Percentiles rank a stretch among this genome's conserved stretches.
phyloP scores from a whole-genome alignment of 2,329 filamentous ascomycete genomes.

The Stagonosporopsis vannaccii region DNA sequence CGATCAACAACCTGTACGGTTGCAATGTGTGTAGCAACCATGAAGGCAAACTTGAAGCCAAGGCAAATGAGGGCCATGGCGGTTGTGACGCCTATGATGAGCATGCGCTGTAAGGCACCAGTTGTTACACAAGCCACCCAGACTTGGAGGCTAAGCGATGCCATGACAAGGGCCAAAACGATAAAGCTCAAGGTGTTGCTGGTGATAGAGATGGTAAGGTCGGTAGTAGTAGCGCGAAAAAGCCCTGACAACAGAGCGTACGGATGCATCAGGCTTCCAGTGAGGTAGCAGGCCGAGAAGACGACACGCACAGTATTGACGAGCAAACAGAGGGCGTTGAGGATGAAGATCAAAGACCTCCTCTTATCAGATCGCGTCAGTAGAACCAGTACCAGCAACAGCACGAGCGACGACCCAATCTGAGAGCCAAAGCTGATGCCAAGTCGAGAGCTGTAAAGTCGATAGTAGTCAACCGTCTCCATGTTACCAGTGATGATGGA shows the following conservation, averaged over 20 bases:
- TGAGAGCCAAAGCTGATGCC: constrained; percentile 74
- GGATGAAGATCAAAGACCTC: constrained; percentile 67
- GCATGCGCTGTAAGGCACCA: constrained; percentile 49
- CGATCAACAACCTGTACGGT: constrained; percentile 48
- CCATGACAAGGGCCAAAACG: constrained; percentile 62
- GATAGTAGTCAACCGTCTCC: constrained; percentile 53
- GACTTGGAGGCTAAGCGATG: constrained; percentile 69
- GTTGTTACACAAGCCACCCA: constrained; percentile 67
- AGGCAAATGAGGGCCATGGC: constrained; percentile 60
- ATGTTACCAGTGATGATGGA: constrained; percentile 53
- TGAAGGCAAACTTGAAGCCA: constrained; percentile 61
- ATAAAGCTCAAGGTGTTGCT: constrained; percentile 60
- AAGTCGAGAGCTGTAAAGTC: constrained; percentile 57
- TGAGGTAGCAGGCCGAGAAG: constrained; percentile 66
- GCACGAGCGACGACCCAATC: constrained; percentile 70
- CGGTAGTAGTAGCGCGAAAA: constrained; percentile 54
- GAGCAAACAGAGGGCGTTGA: constrained; percentile 69
- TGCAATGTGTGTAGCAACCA: constrained; percentile 56
- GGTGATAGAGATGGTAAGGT: constrained; percentile 58
- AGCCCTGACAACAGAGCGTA: constrained; percentile 66
- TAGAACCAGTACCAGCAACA: constrained; percentile 70
- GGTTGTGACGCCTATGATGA: constrained; percentile 58
- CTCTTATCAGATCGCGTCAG: constrained; percentile 73
- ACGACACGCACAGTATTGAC: constrained; percentile 67
- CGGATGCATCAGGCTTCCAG: constrained; percentile 65